Base-by-base conservation (phyloP, 768 basidiomycete genomes). In the Mycena galopus region DNA sequence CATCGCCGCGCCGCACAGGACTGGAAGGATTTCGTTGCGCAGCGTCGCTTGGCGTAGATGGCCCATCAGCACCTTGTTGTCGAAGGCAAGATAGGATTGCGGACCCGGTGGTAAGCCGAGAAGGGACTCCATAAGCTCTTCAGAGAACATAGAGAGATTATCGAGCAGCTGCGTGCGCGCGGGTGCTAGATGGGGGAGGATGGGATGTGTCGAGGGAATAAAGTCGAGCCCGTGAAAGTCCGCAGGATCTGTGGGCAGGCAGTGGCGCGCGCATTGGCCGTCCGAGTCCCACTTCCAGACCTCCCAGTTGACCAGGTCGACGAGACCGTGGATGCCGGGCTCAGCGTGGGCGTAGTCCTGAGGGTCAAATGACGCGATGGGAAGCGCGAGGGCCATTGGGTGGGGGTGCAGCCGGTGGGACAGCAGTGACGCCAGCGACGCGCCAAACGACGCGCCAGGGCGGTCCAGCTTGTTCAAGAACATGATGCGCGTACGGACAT, bases 401-500 rank as follows among this genome's bases (percentile, higher is more conserved):
- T 90, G 90, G 3, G 90, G 88, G 77, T 96, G 95, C 44, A 96
- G 86, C 42, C 90, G 87, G 80, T 96, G 89, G n/a, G 87, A 82
- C 14, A 96, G 85, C 39, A 95, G 82, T 32, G 95, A 96, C n/a
- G 86, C 75, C 8, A 95, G 74, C 0, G 95, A 94, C 6, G 89
- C 86, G 68, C 85, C 86, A 77, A 95, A 91, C 1, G 94, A 96
- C 5, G 95, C 93, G 39, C 95, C 96, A 30, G 95, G 89, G 59
- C 95, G 90, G 80, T 96, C 95, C 55, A 96, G 87, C 80, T 96
- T 96, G 84, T 96, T 96, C 69, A 96, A 81, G 81, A 96, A 95
- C 75, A 96, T 85, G 62, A 96, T 87, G 63, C 94, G 86, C 16
- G 93, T 92, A 1, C 88, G 82, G 7, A 96, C 96, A n/a, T 86